Evolutionary conservation across 2,329 filamentous ascomycete genomes (phyloP), one percentile per base, ranked within the genome.

Genomic region (Xylaria multiplex): DNA sequence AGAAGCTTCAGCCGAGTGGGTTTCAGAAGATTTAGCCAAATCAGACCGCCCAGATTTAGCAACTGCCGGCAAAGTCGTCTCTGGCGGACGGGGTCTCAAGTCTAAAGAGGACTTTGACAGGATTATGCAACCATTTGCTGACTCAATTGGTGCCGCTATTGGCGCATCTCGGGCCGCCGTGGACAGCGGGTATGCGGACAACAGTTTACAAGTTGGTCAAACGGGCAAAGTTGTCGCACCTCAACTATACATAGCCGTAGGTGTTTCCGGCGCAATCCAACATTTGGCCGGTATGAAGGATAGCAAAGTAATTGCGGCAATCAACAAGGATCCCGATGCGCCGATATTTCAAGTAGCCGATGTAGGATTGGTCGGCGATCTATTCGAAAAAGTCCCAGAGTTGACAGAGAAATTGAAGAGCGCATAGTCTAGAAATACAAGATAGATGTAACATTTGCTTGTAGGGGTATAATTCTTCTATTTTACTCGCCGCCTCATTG

Each of bases 261-360:
- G 96, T 76, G 98, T 99, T 74, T 97, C 93, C 8, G 96, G 96
- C 60, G 96, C 96, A 24, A 99, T 99, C 73, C 96, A 99, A 82
- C 96, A 99, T 84, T 81, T 99, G 81, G 96, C 96, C 37, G 96
- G 96, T 77, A 99, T 99, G 96, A 99, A 99, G 87, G 96, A 99
- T 78, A 97, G 93, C 84, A 99, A 99, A 84, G 96, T 99, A 65
- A 99, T 99, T 82, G 96, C 95, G 24, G 93, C 93, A 14, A 98
- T 99, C 77, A 99, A 99, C 86, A 99, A 99, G 84, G 96, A 99
- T 77, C 84, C 90, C 4, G 96, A 99, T 80, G 96, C 96, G 64
- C 96, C 96, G 35, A 99, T 99, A 74, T 99, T 99, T 86, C 96
- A 99, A 81, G 89, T 99, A 65, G 96, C 96, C 4, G 96, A 99